These are phyloP conservation scores for Coemansia sp. DNA, from an alignment of 371 early-diverging fungal genomes.

Conservation along the genomic window DNA sequence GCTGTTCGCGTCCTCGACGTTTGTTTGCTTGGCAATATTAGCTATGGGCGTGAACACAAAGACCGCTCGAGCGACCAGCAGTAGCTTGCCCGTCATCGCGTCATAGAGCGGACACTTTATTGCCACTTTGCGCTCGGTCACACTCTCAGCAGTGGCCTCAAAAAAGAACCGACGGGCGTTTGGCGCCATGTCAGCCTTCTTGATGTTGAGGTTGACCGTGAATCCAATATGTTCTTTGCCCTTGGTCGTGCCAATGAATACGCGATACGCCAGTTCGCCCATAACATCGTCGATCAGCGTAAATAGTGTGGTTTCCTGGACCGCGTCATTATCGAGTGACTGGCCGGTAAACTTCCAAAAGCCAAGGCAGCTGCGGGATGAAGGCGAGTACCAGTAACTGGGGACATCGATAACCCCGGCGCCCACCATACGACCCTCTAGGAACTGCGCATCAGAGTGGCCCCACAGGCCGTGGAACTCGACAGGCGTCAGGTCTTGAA, in stretches of 20 bases:
- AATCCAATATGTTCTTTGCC: conserved; percentile 10
- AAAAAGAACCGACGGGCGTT: conserved; percentile 18
- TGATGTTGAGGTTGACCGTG: conserved; percentile 27
- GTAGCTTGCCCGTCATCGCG: conserved; percentile 1
- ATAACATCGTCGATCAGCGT: conserved; percentile 30
- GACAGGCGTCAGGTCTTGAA: conserved; percentile 11
- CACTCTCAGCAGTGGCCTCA: background rate
- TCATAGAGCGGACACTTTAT: conserved; percentile 28
- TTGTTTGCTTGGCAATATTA: background rate
- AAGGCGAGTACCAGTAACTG: conserved; percentile 13
- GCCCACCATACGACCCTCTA: conserved; percentile 11
- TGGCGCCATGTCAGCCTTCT: background rate
- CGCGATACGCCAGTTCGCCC: conserved; percentile 19
- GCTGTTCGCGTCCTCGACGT: too few relatives aligned
- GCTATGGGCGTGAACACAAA: conserved; percentile 19
- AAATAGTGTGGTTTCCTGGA: conserved; percentile 17
- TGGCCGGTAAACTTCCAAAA: conserved; percentile 15
- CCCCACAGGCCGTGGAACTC: conserved; percentile 25
- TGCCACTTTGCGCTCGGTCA: conserved; percentile 7
- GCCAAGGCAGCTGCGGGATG: conserved; percentile 6
- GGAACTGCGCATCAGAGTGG: conserved; percentile 6
- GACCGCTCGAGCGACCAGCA: conserved; percentile 8
- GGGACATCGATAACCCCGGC: background rate
- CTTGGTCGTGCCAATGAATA: background rate
- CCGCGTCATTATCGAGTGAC: background rate